These are phyloP conservation scores for Helichrysum umbraculigerum DNA, from an alignment of 129 eudicot genomes.

Conservation along the genomic window DNA sequence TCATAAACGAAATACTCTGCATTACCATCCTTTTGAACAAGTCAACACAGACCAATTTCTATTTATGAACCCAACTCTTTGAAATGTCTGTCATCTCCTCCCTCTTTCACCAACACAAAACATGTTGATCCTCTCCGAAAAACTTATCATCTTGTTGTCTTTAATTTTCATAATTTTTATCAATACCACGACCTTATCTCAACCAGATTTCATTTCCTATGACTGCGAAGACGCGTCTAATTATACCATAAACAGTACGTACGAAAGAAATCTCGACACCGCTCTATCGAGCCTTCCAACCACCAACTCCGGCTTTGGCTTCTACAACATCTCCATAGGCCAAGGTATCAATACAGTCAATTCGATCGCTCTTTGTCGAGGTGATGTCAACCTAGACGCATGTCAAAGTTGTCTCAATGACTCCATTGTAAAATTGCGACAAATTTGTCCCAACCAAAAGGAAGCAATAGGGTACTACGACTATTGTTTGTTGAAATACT, in stretches of 20 bases:
- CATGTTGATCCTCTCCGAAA: not conserved
- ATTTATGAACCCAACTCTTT: not conserved
- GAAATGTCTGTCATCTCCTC: not conserved
- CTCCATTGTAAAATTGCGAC: not conserved
- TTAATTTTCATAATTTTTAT: not conserved
- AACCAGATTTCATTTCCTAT: not conserved
- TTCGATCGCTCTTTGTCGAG: not conserved
- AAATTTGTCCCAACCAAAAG: not conserved
- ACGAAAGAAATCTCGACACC: not conserved
- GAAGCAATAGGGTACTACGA: constrained; percentile 11
- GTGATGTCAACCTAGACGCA: not conserved
- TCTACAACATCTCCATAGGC: not conserved
- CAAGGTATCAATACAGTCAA: not conserved
- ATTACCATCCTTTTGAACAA: not conserved
- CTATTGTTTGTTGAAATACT: not conserved
- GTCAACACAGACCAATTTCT: not conserved
- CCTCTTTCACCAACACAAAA: not conserved
- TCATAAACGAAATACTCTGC: no score
- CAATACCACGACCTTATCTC: not conserved
- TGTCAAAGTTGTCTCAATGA: constrained; percentile 3
- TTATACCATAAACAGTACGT: not conserved
- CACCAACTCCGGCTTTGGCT: not conserved
- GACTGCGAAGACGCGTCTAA: not conserved
- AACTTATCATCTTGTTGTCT: not conserved
- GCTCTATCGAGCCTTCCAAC: not conserved